Base-by-base conservation (phyloP, 1,139 yeast species). In the Magnusiomyces clavatus region DNA sequence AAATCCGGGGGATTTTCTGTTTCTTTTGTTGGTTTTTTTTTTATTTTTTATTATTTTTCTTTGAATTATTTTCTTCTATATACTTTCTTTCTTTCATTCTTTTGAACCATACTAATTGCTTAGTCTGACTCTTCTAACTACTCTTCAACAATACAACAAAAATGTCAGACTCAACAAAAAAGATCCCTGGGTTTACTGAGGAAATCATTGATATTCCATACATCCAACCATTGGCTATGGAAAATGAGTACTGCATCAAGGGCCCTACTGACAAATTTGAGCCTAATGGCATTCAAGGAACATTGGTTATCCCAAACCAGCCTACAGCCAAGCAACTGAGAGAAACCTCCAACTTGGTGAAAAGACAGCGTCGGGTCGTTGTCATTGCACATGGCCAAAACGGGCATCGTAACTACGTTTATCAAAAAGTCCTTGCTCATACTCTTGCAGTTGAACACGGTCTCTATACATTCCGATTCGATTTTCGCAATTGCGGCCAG, bases 401-500 rank as follows among this genome's bases (percentile, higher is more conserved):
- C 0, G 95, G 96, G 0, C 95, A 89, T 64, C 78, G 89, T 57
- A 79, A 86, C 69, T 84, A 87, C 65, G 80, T 87, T 56, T 89
- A 85, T 67, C 90, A 84, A 59, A 77, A 77, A 43, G 60, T 69
- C 17, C 66, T 88, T 48, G 92, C 95, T 1, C 77, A 79, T 44
- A 68, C 69, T 38, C 65, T 90, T 51, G 82, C 92, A 0, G 66
- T 71, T 5, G 74, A 76, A 29, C 67, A 77, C 56, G 95, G 95
- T 0, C 71, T 81, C 49, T 79, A 75, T 64, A 76, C 83, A 1
- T 73, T 86, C 49, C 71, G 97, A 59, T 82, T 89, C 58, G 97
- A 90, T 66, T 90, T 90, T 61, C 73, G 96, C 54, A 87, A 86
- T 8, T 83, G 94, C 66, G 97, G 97, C 1, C 78, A 77, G 54